Base-by-base conservation (phyloP, 2,329 filamentous ascomycete species). In the Onygena corvina region DNA sequence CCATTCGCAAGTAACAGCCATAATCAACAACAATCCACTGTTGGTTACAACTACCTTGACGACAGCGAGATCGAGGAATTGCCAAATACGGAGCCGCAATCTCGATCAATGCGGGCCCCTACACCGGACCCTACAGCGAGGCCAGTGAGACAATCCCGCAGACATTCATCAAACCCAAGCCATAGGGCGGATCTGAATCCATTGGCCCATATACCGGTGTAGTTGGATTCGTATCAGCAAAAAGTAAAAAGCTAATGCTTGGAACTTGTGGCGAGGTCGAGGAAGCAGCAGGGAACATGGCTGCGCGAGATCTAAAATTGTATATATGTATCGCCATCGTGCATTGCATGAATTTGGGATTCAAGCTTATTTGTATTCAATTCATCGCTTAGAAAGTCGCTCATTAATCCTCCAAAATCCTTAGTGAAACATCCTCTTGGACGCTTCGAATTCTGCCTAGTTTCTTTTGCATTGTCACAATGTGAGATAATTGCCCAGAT, bases 141-240 rank as follows among this genome's bases (percentile, higher is more conserved):
- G 16, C 38, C 38, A 8, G 38, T 42, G 38, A 42, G 38, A 42
- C 23, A 42, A 11, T 42, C 38, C 27, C 38, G 38, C 20, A 42
- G 38, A 23, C n/a, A 42, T 27, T 42, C 38, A 7, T 42, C 21
- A 14, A 21, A 42, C 9, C 38, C 38, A n/a, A 42, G 27, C 11
- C 16, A 42, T 4, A 42, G 38, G 11, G 9, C 14, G 11, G 36
- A 40, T 11, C 11, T 23, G 36, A 40, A 40, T 40, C 7, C 20
- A n/a, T 7, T 27, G 38, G 21, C 38, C n/a, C 38, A 42, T 42
- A 25, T 27, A 42, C 16, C 38, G 9, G 38, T 11, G 27, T 42
- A 42, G 9, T 25, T n/a, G 20, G 5, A 21, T 42, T 20, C 9
- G 38, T 2, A 7, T 25, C 21, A n/a, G 12, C 38, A 27, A 25